These are phyloP conservation scores for Neopestalotiopsis sp. DNA, from an alignment of 2,329 filamentous ascomycete genomes.

Conservation along the genomic window DNA sequence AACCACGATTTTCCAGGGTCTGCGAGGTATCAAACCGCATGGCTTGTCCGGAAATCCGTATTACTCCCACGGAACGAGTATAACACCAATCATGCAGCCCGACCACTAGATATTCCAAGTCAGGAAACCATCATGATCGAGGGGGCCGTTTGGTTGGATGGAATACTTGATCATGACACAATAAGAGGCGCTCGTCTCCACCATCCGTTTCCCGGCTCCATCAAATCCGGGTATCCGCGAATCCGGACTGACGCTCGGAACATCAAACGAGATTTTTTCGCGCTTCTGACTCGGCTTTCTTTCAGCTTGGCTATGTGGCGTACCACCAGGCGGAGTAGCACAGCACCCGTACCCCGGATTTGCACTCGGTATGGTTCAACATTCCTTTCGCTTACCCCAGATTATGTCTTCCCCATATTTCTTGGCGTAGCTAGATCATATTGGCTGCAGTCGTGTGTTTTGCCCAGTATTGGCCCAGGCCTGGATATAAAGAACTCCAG, in stretches of 20 bases:
- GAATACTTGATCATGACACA: background rate
- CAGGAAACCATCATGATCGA: background rate
- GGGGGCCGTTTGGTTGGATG: background rate
- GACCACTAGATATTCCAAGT: background rate
- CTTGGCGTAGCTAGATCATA: background rate
- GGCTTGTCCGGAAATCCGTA: background rate
- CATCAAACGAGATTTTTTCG: background rate
- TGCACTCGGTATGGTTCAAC: background rate
- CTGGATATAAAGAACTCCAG: background rate
- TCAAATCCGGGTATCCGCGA: background rate
- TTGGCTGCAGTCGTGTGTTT: too few relatives aligned
- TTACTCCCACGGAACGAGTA: background rate
- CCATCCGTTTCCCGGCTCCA: background rate
- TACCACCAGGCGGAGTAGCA: background rate
- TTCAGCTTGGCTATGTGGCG: background rate
- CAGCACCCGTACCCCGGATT: conserved; percentile 1
- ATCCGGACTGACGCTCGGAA: background rate
- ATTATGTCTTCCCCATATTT: background rate
- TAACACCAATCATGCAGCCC: background rate
- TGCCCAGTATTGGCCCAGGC: too few relatives aligned
- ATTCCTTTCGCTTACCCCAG: background rate
- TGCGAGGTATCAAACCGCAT: background rate
- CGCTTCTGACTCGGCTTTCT: background rate
- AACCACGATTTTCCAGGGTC: too few relatives aligned
- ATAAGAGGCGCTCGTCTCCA: background rate